phyloP scores from a whole-genome alignment of 2,329 filamentous ascomycete genomes.

The Colletotrichum abscissum region DNA sequence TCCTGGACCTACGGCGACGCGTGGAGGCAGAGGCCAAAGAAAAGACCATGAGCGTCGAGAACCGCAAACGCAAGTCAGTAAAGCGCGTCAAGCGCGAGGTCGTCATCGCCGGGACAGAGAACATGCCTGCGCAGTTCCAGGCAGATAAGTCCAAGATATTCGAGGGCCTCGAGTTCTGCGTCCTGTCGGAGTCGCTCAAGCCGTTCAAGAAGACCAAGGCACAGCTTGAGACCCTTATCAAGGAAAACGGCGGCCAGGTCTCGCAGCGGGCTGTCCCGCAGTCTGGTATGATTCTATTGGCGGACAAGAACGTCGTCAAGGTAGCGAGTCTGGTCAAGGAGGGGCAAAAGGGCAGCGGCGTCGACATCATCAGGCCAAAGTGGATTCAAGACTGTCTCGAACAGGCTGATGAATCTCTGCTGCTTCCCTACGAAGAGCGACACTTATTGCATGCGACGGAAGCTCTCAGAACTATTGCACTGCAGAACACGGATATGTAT shows the following conservation, averaged over 20 bases:
- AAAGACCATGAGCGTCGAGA: constrained; percentile 82
- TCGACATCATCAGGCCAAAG: constrained; percentile 79
- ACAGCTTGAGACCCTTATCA: constrained; percentile 84
- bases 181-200: constrained; percentile 79
- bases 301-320: constrained; percentile 84
- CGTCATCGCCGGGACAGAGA: constrained; percentile 77
- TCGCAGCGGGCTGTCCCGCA: constrained; percentile 77
- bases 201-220: constrained; percentile 81
- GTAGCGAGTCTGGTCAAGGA: constrained; percentile 85
- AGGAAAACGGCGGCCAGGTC: constrained; percentile 83
- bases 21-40: constrained; percentile 78
- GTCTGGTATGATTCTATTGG: constrained; percentile 76
- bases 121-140: constrained; percentile 57
- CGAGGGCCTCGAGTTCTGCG: constrained; percentile 80
- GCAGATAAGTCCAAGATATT: constrained; percentile 75
- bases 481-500: constrained; percentile 76
- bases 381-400: constrained; percentile 89
- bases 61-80: constrained; percentile 64
- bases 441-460: constrained; percentile 80
- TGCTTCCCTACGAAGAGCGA: constrained; percentile 70
- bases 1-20: constrained; percentile 75
- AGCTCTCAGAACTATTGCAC: constrained; percentile 63
- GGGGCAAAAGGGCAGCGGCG: constrained; percentile 75
- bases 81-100: constrained; percentile 77
- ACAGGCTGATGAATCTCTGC: constrained; percentile 64